Evolutionary conservation across 495 filamentous ascomycete species (phyloP), one percentile per base, ranked within the genome.

Genomic region (Penicillium herquei): DNA sequence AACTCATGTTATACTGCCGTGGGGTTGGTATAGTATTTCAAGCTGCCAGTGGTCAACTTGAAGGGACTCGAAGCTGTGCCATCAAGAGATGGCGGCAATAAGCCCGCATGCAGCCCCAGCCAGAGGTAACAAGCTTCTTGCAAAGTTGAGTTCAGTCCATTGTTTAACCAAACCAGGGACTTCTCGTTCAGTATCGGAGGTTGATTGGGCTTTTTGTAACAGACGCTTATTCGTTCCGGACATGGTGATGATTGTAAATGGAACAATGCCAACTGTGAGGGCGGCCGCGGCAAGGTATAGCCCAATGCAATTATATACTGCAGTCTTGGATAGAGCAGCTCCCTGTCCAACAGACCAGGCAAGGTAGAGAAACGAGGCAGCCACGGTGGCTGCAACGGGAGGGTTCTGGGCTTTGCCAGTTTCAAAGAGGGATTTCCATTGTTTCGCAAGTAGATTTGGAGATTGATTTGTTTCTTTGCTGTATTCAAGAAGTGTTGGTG

Each of bases 91-190:
- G 8, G 56, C 46, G 12, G 56, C 56, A n/a, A 54, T 13, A 7
- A 63, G 3, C 6, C 52, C 60, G 33, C 49, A 51, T 3, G 41
- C 16, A 21, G 42, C 72, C 3, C 68, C 76, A 7, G 64, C 52
- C 6, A 78, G 37, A 1, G 76, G 76, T 14, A 77, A 68, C 13
- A 74, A 14, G 6, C 67, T 57, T 17, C 77, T 58, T 18, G 69
- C 55, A 2, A 42, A 55, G 58, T 78, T 80, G 1, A 78, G 44
- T 7, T 55, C 51, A 16, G 51, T 66, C 77, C 77, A 80, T 30
- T 32, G 61, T 18, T 44, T 18, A 33, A 78, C 58, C 34, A 75
- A 55, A 10, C 43, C 48, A 48, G 61, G 51, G 3, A 66, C 65
- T 14, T 70, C 66, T 16, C 56, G 64, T 12, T 64, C 63, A 6